Conservation (phyloP, 169 alveolate genomes). For the Theileria parva region DNA sequence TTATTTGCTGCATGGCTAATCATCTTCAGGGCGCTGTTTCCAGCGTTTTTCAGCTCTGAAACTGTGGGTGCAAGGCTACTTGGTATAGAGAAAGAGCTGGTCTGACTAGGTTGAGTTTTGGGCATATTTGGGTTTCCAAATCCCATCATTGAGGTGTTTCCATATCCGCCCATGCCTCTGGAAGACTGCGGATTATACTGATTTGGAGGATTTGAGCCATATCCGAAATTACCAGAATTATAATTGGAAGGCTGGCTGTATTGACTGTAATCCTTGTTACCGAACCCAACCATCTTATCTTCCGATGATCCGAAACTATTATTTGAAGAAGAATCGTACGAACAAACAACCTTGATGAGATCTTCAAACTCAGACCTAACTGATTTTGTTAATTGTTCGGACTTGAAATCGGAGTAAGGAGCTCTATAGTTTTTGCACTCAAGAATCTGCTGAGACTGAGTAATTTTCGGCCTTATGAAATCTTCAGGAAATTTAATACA, state of each 20-base stretch:
- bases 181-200: background rate
- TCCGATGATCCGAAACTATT: conserved; percentile 2
- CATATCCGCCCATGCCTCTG: background rate
- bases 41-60: conserved; percentile 13
- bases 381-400: conserved; percentile 49
- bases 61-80: conserved; percentile 17
- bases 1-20: conserved; percentile 52
- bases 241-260: background rate
- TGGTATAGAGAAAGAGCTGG: background rate
- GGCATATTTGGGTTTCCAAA: conserved; percentile 42
- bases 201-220: background rate
- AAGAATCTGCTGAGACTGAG: conserved; percentile 39
- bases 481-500: conserved; percentile 67
- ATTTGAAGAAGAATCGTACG: conserved; percentile 16
- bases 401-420: conserved; percentile 50
- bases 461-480: conserved; percentile 46
- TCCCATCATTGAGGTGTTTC: conserved; percentile 37
- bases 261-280: conserved; percentile 20
- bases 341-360: conserved; percentile 48
- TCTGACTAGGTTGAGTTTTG: background rate
- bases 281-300: conserved; percentile 59
- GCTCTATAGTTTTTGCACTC: conserved; percentile 54
- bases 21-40: conserved; percentile 40
- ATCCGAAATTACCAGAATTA: conserved; percentile 2
- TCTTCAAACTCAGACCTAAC: conserved; percentile 62